These are phyloP conservation scores for Coemansia sp. DNA, from an alignment of 192 early-diverging fungal genomes.

Conservation along the genomic window DNA sequence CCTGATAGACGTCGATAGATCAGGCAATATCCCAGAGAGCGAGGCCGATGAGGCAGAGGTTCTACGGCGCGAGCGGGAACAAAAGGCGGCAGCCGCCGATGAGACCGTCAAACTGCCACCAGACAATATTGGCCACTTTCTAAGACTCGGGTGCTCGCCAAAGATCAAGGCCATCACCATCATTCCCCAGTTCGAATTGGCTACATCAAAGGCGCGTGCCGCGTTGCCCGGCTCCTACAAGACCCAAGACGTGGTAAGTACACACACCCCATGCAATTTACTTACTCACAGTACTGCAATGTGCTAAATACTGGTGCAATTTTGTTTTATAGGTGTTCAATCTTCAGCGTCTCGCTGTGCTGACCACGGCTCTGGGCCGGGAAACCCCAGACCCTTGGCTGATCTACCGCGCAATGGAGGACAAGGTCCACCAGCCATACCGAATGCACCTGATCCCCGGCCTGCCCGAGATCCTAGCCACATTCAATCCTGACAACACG, in stretches of 20 bases:
- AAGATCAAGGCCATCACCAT: slow-evolving; percentile 75
- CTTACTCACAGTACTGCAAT: slow-evolving; percentile 2
- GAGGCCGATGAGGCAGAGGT: slow-evolving; percentile 25
- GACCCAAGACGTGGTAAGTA: slow-evolving; percentile 76
- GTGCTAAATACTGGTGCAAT: neutral
- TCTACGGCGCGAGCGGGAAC: slow-evolving; percentile 25
- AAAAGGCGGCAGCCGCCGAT: slow-evolving; percentile 21
- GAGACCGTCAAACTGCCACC: slow-evolving; percentile 52
- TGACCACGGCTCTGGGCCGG: slow-evolving; percentile 77
- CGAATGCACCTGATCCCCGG: slow-evolving; percentile 93
- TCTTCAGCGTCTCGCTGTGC: slow-evolving; percentile 90
- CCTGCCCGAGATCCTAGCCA: slow-evolving; percentile 78
- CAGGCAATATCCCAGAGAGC: slow-evolving; percentile 38
- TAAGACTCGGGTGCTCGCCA: slow-evolving; percentile 67
- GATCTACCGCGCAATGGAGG: slow-evolving; percentile 92
- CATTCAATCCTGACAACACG: slow-evolving; percentile 70
- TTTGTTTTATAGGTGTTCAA: slow-evolving; percentile 65
- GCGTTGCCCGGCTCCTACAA: slow-evolving; percentile 80
- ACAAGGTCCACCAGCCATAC: slow-evolving; percentile 96
- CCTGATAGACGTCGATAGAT: slow-evolving; percentile 58
- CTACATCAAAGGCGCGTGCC: slow-evolving; percentile 87
- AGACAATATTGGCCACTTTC: slow-evolving; percentile 67
- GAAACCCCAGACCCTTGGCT: slow-evolving; percentile 73
- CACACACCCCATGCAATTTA: slow-evolving; percentile 12
- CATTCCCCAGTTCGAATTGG: slow-evolving; percentile 90